A percentile compares a stretch with the other conserved stretches of the same genome.
Conservation (phyloP, 768 basidiomycete genomes). For the Lentinula raphanica region DNA sequence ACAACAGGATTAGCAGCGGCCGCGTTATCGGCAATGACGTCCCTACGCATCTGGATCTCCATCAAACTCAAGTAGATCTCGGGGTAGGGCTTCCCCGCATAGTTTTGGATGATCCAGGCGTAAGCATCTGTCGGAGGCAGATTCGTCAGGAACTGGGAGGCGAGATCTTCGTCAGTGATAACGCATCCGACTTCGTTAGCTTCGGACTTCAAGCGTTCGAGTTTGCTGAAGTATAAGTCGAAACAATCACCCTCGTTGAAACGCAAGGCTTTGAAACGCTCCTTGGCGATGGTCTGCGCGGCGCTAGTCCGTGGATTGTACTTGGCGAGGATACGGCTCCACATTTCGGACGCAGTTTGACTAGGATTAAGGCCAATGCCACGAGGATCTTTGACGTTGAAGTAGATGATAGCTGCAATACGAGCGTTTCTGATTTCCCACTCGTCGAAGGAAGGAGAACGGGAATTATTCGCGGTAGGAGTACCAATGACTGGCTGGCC, state of each 20-base stretch:
- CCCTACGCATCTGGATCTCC: neutral
- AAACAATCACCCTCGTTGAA: neutral
- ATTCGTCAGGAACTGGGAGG: neutral
- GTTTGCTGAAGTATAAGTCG: neutral
- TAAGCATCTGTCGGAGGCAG: no score
- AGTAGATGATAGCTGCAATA: neutral
- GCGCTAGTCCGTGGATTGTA: neutral
- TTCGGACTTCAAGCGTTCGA: neutral
- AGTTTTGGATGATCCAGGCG: neutral
- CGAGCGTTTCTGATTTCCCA: neutral
- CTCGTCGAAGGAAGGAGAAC: neutral
- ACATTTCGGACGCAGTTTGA: neutral
- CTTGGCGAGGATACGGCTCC: neutral
- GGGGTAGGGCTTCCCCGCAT: neutral
- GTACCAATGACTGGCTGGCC: no score
- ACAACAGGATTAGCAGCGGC: neutral
- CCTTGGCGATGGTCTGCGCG: no score
- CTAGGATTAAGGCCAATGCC: neutral
- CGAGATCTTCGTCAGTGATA: neutral
- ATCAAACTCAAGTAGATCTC: neutral
- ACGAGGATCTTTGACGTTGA: neutral
- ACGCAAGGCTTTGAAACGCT: no score
- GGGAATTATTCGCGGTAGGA: no score
- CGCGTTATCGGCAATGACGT: neutral
- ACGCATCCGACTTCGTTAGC: neutral